Percentiles rank a stretch among this genome's conserved stretches.
phyloP scores from a whole-genome alignment of 106 monocot species.

The Dactylorhiza incarnata region DNA sequence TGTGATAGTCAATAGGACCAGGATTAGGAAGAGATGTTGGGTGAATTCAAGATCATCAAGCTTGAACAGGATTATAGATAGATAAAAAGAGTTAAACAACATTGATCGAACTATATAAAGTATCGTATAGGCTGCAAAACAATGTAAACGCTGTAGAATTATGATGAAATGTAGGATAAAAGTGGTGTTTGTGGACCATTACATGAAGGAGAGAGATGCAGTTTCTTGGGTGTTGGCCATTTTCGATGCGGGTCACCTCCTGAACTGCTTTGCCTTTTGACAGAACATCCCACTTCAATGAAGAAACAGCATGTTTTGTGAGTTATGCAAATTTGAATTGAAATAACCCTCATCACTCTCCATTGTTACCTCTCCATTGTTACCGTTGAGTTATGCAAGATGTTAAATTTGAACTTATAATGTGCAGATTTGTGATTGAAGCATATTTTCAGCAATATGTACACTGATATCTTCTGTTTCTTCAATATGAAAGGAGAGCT shows the following conservation, averaged over 20 bases:
- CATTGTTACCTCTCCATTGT: too few species aligned
- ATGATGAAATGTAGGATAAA: background rate
- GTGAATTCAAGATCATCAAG: too few species aligned
- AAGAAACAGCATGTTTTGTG: background rate
- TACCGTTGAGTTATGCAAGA: background rate
- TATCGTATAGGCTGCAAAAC: too few species aligned
- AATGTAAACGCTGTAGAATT: background rate
- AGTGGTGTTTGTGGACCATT: constrained; percentile 16
- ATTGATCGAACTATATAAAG: too few species aligned
- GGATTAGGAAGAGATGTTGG: too few species aligned
- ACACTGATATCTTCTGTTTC: too few species aligned
- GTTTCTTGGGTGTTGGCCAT: constrained; percentile 68
- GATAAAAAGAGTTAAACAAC: too few species aligned
- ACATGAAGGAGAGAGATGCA: constrained; percentile 81
- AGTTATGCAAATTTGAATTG: background rate
- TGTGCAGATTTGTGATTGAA: background rate
- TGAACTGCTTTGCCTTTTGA: constrained; percentile 68
- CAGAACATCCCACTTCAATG: constrained; percentile 80
- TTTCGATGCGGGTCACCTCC: constrained; percentile 63
- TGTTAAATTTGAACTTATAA: background rate
- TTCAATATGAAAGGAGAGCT: too few species aligned
- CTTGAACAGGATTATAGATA: too few species aligned
- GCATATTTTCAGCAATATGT: too few species aligned
- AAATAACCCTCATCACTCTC: too few species aligned
- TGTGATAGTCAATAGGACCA: too few species aligned